Base-by-base conservation (phyloP, 177 flowering plant species). In the Vitis hybrid region DNA sequence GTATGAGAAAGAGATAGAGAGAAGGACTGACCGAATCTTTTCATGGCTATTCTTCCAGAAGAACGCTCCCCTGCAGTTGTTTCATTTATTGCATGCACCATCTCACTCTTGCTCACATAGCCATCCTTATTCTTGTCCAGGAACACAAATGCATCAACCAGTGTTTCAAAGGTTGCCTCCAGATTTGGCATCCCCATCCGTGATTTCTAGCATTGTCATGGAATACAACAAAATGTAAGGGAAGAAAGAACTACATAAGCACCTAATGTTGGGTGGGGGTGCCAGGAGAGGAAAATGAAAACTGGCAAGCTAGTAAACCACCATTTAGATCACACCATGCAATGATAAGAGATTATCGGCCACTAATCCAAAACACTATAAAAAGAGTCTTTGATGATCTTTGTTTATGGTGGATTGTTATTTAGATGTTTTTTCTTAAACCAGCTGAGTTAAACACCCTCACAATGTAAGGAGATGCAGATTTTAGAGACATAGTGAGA, bases 121-220 rank as follows among this genome's bases (percentile, higher is more conserved):
- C 99, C 99, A 77, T 95, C 96, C 78, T 88, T 91, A 75, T 95
- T 92, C 87, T 90, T 89, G 86, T 95, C 99, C 83, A 95, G 73
- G 75, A 95, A 92, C 73, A 86, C 95, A 79, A 95, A 95, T 66
- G 99, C 86, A 76, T 93, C 89, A 5, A 93, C 95, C 84, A 95
- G 59, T 20, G 90, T 89, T 72, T 91, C 92, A 68, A 95, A 91
- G 19, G 98, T 92, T 28, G 87, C 82, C 79, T 93, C 98, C 77
- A 93, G 78, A 72, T 85, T 74, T 53, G 95, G 98, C 84, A 92
- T 81, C 20, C 92, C 95, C 83, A 89, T 83, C 44, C 79, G 71
- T 20, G 87, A 80, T 87, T 89, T 90, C 98, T 91, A 80, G 31
- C 58, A 66, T 38, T 55, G 83, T 87, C 81, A 88, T 55, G 90